These are phyloP conservation scores for Schizochytrium sp. DNA, from an alignment of 108 stramenopile genomes.

Conservation along the genomic window DNA sequence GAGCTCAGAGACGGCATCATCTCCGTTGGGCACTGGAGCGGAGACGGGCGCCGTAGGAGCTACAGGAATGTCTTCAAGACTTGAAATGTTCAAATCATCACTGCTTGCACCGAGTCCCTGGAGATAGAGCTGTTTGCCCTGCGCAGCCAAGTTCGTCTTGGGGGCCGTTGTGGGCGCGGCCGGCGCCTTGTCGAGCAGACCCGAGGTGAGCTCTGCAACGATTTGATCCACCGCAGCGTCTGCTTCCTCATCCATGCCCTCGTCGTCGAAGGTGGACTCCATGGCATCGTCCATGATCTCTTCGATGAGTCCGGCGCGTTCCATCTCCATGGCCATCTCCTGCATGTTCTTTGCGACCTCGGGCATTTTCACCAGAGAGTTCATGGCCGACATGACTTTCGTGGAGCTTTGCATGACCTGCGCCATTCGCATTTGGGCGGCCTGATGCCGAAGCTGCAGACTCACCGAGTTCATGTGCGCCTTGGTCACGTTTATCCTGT, in stretches of 20 bases:
- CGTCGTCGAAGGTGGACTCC: not conserved
- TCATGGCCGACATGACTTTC: slow-evolving; percentile 43
- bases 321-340: slow-evolving; percentile 46
- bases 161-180: slow-evolving; percentile 30
- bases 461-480: slow-evolving; percentile 39
- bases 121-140: not conserved
- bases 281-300: slow-evolving; percentile 37
- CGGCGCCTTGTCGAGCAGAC: slow-evolving; percentile 21
- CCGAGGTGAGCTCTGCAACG: slow-evolving; percentile 34
- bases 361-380: slow-evolving; percentile 42
- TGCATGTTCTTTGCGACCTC: slow-evolving; percentile 42
- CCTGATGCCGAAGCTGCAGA: slow-evolving; percentile 41
- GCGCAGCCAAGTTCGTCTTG: not conserved
- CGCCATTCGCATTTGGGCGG: slow-evolving; percentile 34
- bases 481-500: slow-evolving; percentile 35
- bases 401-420: slow-evolving; percentile 41
- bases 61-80: not conserved
- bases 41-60: not conserved
- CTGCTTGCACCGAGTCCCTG: not conserved
- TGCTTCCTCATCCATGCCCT: slow-evolving; percentile 24
- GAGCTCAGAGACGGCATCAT: not conserved
- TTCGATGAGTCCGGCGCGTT: slow-evolving; percentile 39
- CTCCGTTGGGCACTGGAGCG: not conserved
- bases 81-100: not conserved
- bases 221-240: slow-evolving; percentile 38